Evolutionary conservation across 306 rosid species (phyloP).

Genomic region (Prunus mume): DNA sequence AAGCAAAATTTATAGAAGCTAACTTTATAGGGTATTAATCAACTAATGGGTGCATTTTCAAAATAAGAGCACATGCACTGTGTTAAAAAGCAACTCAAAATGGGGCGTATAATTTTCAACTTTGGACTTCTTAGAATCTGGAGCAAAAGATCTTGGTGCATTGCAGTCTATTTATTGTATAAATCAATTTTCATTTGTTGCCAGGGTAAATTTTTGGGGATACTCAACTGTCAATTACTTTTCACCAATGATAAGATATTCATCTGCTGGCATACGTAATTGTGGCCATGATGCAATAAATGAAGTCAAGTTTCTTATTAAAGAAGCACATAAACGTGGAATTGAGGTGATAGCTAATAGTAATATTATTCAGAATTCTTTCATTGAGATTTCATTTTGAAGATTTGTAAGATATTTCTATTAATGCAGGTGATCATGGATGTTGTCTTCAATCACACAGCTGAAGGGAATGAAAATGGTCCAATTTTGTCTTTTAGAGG

Average conservation of each 20-base stretch:
- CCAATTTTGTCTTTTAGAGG: conserved; percentile 92
- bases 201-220: conserved; percentile 96
- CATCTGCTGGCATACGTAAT: conserved; percentile 66
- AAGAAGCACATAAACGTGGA: conserved; percentile 93
- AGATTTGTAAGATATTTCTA: conserved; percentile 22
- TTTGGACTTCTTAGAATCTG: background rate
- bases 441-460: conserved; percentile 97
- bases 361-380: conserved; percentile 12
- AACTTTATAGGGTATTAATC: background rate
- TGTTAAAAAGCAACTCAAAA: background rate
- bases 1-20: background rate
- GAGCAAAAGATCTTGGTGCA: background rate
- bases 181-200: conserved; percentile 11
- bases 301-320: conserved; percentile 78
- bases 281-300: conserved; percentile 80
- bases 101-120: background rate
- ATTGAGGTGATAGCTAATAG: conserved; percentile 63
- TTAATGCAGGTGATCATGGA: conserved; percentile 89
- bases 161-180: background rate
- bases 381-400: background rate
- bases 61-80: background rate
- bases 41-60: background rate
- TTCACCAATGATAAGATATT: conserved; percentile 95
- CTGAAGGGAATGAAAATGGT: conserved; percentile 97
- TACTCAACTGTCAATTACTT: conserved; percentile 89